A percentile compares a stretch with the other conserved stretches of the same genome.
These are phyloP conservation scores for Tremellales sp. DNA, from an alignment of 1,284 basidiomycete species.

Conservation along the genomic window DNA sequence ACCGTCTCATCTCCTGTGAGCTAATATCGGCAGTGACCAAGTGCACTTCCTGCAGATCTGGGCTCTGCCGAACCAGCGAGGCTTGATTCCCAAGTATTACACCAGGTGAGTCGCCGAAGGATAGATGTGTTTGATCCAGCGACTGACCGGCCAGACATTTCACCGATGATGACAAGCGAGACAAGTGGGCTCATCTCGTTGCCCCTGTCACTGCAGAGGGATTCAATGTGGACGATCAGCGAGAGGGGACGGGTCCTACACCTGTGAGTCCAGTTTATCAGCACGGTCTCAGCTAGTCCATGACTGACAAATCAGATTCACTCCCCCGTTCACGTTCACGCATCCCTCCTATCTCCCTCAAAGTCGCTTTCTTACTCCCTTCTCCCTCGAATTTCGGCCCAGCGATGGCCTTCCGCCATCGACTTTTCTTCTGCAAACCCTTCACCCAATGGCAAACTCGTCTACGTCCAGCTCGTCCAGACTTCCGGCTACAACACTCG, in stretches of 20 bases:
- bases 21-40: conserved; percentile 31
- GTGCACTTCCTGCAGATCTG: conserved; percentile 83
- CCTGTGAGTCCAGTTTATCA: conserved; percentile 50
- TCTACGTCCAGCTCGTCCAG: conserved; percentile 57
- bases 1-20: too few relatives aligned
- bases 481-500: conserved; percentile 66
- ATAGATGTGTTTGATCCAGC: background rate
- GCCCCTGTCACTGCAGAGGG: conserved; percentile 60
- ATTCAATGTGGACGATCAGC: conserved; percentile 52
- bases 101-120: conserved; percentile 52
- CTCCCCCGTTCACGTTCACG: conserved; percentile 51
- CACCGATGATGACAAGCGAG: conserved; percentile 71
- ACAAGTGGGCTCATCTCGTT: conserved; percentile 65
- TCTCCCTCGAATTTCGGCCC: conserved; percentile 46
- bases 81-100: conserved; percentile 70
- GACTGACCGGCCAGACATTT: conserved; percentile 54
- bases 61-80: conserved; percentile 60
- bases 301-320: conserved; percentile 35
- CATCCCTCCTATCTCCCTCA: conserved; percentile 61
- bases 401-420: background rate
- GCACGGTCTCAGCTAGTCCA: conserved; percentile 2
- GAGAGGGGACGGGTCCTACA: conserved; percentile 67
- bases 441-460: conserved; percentile 29
- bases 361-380: conserved; percentile 57
- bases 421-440: conserved; percentile 3